Evolutionary conservation across 225 moss, liverwort and hornwort genomes (phyloP).

Genomic region (Pseudoscleropodium purum): DNA sequence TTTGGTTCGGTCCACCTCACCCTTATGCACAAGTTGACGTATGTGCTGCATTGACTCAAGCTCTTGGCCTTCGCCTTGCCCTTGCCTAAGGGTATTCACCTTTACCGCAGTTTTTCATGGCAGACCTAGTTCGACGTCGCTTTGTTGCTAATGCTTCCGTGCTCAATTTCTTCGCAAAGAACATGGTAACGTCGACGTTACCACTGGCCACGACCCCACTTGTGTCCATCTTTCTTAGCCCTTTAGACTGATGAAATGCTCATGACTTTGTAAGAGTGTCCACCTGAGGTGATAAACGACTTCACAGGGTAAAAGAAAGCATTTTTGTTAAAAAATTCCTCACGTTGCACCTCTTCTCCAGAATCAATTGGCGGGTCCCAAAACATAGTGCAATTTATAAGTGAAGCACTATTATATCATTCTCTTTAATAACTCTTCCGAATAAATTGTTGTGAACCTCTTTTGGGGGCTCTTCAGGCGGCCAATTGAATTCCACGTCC

Average conservation of each 20-base stretch:
- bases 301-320: neutral
- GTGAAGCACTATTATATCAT: neutral
- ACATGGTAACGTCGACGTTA: neutral
- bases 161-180: neutral
- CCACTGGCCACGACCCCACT: neutral
- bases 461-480: neutral
- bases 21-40: neutral
- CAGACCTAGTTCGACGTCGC: neutral
- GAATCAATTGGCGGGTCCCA: neutral
- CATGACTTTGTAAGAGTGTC: too few species aligned
- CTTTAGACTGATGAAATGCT: neutral
- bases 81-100: neutral
- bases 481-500: neutral
- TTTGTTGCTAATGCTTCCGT: neutral
- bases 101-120: neutral
- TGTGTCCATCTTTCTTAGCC: neutral
- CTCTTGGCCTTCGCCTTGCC: neutral
- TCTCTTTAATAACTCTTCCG: neutral
- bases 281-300: neutral
- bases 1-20: neutral
- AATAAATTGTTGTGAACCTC: too few species aligned
- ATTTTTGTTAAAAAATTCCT: too few species aligned
- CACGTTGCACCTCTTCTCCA: neutral
- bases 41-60: neutral
- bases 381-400: neutral